These are phyloP conservation scores for Ceratocystiopsis minuta DNA, from an alignment of 2,329 filamentous ascomycete species.

Conservation along the genomic window DNA sequence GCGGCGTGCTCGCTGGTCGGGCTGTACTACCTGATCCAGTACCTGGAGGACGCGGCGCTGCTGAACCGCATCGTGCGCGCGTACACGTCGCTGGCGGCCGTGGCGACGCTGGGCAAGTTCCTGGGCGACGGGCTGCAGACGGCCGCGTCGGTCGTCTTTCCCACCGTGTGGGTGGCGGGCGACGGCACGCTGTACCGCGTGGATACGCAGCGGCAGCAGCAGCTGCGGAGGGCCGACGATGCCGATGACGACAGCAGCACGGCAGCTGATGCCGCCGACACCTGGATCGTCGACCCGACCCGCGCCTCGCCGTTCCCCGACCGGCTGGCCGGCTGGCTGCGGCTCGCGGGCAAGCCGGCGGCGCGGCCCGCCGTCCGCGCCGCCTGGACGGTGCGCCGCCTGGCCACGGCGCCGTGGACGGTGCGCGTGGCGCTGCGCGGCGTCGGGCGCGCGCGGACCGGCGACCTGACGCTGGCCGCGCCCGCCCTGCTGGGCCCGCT, in stretches of 20 bases:
- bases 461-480: constrained; percentile 29
- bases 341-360: constrained; percentile 9
- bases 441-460: constrained; percentile 22
- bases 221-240: constrained; percentile 3
- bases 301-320: constrained; percentile 23
- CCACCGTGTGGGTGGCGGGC: constrained; percentile 41
- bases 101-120: constrained; percentile 59
- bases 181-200: constrained; percentile 26
- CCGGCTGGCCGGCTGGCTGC: constrained; percentile 16
- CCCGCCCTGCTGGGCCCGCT: constrained; percentile 38
- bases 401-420: constrained; percentile 34
- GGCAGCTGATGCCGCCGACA: constrained; percentile 2
- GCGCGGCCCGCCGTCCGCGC: constrained; percentile 7
- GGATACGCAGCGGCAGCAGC: constrained; percentile 17
- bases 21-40: constrained; percentile 80
- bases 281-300: constrained; percentile 12
- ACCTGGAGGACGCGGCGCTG: constrained; percentile 62
- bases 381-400: constrained; percentile 33
- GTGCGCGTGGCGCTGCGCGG: constrained; percentile 33
- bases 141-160: constrained; percentile 50
- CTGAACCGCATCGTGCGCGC: constrained; percentile 67
- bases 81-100: constrained; percentile 66
- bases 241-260: constrained; percentile 8
- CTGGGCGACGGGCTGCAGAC: constrained; percentile 55
- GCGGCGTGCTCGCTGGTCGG: constrained; percentile 48